These are phyloP conservation scores for Phaeosphaeriaceae sp. DNA, from an alignment of 2,329 filamentous ascomycete species.

Conservation along the genomic window DNA sequence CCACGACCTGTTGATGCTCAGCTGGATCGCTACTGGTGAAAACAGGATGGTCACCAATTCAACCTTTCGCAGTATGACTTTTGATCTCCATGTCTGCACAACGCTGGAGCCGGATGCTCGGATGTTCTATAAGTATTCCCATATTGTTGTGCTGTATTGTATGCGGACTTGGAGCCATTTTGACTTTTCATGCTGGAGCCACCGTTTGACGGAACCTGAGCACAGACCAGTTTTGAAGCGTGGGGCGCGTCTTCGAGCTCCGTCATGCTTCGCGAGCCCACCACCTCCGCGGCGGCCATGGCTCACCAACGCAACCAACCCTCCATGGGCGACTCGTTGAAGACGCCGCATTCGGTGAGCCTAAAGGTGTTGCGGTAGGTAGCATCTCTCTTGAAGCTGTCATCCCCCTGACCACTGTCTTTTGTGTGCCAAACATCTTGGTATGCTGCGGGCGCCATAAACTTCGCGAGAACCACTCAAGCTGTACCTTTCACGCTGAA, in stretches of 20 bases:
- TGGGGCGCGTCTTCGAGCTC: constrained; percentile 7
- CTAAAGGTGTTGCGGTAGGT: constrained; percentile 83
- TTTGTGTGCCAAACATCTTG: neutral
- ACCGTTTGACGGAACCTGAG: neutral
- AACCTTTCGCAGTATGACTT: constrained; percentile 61
- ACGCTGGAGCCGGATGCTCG: constrained; percentile 48
- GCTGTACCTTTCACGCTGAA: neutral
- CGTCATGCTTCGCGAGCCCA: constrained; percentile 12
- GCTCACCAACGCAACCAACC: constrained; percentile 47
- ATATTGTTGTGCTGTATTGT: constrained; percentile 2
- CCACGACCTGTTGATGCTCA: constrained; percentile 55
- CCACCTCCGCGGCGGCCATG: constrained; percentile 31
- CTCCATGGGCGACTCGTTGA: constrained; percentile 47
- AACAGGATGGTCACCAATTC: constrained; percentile 4
- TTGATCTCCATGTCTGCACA: constrained; percentile 53
- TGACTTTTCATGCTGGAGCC: neutral
- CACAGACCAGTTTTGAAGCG: constrained; percentile 3
- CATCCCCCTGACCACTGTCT: neutral
- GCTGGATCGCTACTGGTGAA: constrained; percentile 1
- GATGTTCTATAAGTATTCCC: constrained; percentile 8
- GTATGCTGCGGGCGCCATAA: neutral
- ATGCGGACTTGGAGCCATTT: neutral
- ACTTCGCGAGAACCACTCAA: neutral
- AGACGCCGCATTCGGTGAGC: constrained; percentile 77
- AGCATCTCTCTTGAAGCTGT: constrained; percentile 32